These are phyloP conservation scores for Scedosporium boydii DNA, from an alignment of 2,329 filamentous ascomycete species.

Conservation along the genomic window DNA sequence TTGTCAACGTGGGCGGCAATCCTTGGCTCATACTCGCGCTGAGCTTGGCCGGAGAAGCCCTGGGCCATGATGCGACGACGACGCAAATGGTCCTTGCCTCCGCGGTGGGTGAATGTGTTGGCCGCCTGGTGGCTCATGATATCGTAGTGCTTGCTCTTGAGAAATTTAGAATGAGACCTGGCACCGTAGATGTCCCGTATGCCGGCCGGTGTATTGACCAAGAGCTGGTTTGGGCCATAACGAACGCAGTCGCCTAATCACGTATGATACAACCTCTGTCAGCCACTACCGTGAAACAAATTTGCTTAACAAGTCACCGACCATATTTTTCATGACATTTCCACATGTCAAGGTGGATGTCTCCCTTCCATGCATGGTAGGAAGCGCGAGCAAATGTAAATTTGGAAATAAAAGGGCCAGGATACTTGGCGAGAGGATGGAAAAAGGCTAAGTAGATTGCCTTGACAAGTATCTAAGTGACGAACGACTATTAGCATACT, in stretches of 20 bases:
- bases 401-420: constrained; percentile 23
- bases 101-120: constrained; percentile 8
- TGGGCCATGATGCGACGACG: constrained; percentile 12
- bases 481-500: no score
- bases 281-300: no score
- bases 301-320: no score
- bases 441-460: constrained; percentile 4
- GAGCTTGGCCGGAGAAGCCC: constrained; percentile 15
- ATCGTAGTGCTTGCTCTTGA: constrained; percentile 12
- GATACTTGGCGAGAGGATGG: constrained; percentile 24
- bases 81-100: constrained; percentile 7
- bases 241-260: no score
- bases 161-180: constrained; percentile 7
- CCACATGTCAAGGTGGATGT: constrained; percentile 11
- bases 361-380: constrained; percentile 24
- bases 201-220: no score
- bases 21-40: constrained; percentile 13
- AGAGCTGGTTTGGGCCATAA: no score
- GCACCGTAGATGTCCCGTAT: constrained; percentile 10
- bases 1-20: no score
- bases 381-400: constrained; percentile 20
- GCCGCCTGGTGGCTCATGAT: constrained; percentile 8
- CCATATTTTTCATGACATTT: no score
- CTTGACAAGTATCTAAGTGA: no score
- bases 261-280: no score